phyloP scores from a whole-genome alignment of 1,284 basidiomycete genomes.

The Leccinum griseonigrum region DNA sequence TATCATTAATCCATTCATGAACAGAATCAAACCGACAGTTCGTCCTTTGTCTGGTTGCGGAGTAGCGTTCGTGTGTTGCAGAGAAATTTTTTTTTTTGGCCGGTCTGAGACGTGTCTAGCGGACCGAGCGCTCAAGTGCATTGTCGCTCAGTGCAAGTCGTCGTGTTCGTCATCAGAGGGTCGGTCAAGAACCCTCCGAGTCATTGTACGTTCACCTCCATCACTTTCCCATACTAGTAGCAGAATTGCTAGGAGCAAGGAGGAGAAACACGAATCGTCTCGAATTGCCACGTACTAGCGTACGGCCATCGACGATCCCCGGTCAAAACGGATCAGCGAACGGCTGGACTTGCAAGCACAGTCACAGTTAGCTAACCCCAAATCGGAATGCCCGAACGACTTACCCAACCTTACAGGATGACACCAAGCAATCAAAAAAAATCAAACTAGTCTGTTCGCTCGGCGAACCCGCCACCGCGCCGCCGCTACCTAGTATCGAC shows the following conservation, averaged over 20 bases:
- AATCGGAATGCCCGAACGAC: background rate
- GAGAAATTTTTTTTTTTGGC: background rate
- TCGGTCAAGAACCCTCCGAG: background rate
- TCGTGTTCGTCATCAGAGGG: background rate
- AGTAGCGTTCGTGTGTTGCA: background rate
- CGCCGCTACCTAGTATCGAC: background rate
- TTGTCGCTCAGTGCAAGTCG: background rate
- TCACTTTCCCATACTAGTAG: background rate
- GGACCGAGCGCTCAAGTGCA: background rate
- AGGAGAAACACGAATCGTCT: background rate
- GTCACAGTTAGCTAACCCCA: background rate
- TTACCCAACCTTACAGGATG: background rate
- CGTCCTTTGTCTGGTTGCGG: background rate
- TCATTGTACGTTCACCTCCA: background rate
- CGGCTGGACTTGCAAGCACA: background rate
- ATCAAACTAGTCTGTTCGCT: background rate
- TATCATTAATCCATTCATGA: background rate
- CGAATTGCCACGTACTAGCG: background rate
- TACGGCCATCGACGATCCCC: background rate
- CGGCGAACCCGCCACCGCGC: background rate
- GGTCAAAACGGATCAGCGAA: background rate
- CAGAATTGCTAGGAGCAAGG: background rate
- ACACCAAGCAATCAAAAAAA: background rate
- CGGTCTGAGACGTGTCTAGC: background rate
- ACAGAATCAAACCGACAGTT: background rate